Base-by-base conservation (phyloP, 768 basidiomycete genomes). In the Omphalotus guepiniiformis region DNA sequence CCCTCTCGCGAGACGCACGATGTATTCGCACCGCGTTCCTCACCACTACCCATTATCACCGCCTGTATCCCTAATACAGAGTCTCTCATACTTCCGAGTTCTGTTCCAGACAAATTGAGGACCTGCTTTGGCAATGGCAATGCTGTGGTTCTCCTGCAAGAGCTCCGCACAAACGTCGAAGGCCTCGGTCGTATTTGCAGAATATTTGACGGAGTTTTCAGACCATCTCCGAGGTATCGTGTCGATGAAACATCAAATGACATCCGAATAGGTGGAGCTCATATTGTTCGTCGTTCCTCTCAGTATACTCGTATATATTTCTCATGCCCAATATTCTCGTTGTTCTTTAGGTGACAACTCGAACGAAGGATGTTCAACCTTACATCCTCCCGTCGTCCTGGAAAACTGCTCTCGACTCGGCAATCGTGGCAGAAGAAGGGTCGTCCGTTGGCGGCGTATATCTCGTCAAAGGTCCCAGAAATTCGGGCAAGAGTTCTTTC, bases 401-500 rank as follows among this genome's bases (percentile, higher is more conserved):
- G 73, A 55, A 59, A 16, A 51, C 54, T 23, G 65, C 68, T n/a
- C 57, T 79, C 3, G 53, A 64, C 15, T 47, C 47, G 7, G 45
- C 49, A 65, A 68, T 44, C 61, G 48, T n/a, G 39, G 37, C 22
- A 23, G 45, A 28, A 42, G 47, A 56, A 37, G 48, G 64, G 18
- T 11, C 6, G 16, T 22, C 6, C 6, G 25, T 27, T 18, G 37
- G 29, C 8, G 42, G 51, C 0, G 66, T 85, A 0, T 83, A 73
- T 51, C 58, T 96, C 2, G 74, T 98, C 18, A 90, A 84, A 58
- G 95, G 95, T 1, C 78, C 88, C 1, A 94, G 90, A 63, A 83
- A 88, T 41, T 75, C 80, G 6, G 94, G 95, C 0, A 99, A 99
- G 64, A 95, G 92, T 51, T 91, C 90, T 0, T 86, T 97, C 57